phyloP scores from a whole-genome alignment of 2,329 filamentous ascomycete genomes.

The Taxawa tesnikishii region DNA sequence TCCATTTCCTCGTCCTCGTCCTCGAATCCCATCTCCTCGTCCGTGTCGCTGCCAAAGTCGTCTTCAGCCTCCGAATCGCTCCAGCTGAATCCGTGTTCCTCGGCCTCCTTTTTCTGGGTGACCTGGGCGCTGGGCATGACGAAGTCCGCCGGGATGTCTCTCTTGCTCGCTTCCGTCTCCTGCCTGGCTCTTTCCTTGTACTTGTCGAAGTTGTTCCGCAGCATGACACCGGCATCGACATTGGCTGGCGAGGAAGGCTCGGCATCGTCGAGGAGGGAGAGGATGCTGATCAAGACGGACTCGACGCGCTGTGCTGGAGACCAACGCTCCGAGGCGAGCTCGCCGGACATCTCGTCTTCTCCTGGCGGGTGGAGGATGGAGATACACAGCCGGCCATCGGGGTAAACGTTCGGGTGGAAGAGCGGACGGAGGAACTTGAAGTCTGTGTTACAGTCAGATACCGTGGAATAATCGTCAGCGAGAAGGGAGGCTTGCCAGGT shows the following conservation, averaged over 20 bases:
- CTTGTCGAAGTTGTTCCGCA: conserved; percentile 56
- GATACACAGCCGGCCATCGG: conserved; percentile 84
- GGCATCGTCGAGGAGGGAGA: conserved; percentile 84
- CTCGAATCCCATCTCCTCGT: conserved; percentile 33
- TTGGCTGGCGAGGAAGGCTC: conserved; percentile 91
- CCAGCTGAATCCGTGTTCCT: conserved; percentile 58
- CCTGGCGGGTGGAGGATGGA: conserved; percentile 90
- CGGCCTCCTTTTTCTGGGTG: conserved; percentile 45
- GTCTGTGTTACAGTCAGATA: conserved; percentile 28
- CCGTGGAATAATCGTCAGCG: neutral
- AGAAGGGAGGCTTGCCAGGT: conserved; percentile 42
- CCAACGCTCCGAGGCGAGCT: conserved; percentile 84
- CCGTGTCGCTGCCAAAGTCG: conserved; percentile 65
- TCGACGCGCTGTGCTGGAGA: conserved; percentile 88
- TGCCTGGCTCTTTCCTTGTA: conserved; percentile 61
- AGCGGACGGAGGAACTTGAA: conserved; percentile 76
- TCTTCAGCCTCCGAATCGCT: conserved; percentile 47
- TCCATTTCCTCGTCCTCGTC: conserved; percentile 50
- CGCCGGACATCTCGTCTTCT: conserved; percentile 85
- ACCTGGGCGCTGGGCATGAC: conserved; percentile 65
- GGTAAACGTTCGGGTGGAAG: conserved; percentile 88
- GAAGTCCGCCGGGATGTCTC: conserved; percentile 68
- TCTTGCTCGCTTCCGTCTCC: conserved; percentile 61
- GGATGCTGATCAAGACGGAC: conserved; percentile 83
- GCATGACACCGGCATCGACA: conserved; percentile 79